Base-by-base conservation (phyloP, 768 basidiomycete genomes). In the Mycena floridula region DNA sequence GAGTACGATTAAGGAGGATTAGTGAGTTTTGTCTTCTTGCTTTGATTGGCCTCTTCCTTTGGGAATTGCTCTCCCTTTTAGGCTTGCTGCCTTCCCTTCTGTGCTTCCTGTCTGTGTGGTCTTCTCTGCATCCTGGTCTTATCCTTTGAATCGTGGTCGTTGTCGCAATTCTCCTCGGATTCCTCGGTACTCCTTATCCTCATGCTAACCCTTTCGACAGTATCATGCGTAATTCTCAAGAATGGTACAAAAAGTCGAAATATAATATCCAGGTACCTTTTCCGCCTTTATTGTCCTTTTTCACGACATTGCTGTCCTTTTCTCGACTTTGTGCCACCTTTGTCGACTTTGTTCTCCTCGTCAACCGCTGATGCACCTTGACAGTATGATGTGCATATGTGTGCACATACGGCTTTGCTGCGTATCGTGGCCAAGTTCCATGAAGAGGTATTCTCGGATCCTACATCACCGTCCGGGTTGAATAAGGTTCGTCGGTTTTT, bases 1-100 rank as follows among this genome's bases (percentile, higher is more conserved):
- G 2, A 83, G 82, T 11, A 90, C 89, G 7, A 83, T 94, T 57
- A 85, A 85, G 53, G 90, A 92, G 54, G 89, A 93, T 57, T 83
- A 75, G 81, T 82, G 52, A 43, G 79, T 67, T 7, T 16, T 13
- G 39, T 37, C n/a, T 40, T 30, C 6, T 12, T 5, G 30, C 37
- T 32, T 9, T 23, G 18, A 26, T 20, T 15, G 30, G 28, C 24
- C 12, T 11, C 23, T n/a, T n/a, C n/a, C n/a, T n/a, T n/a, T n/a
- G n/a, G n/a, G n/a, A n/a, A n/a, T n/a, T n/a, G n/a, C n/a, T n/a
- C n/a, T n/a, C n/a, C n/a, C n/a, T n/a, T n/a, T n/a, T n/a, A n/a
- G n/a, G n/a, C n/a, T n/a, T n/a, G n/a, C n/a, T n/a, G n/a, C n/a
- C n/a, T n/a, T n/a, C n/a, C n/a, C n/a, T n/a, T n/a, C n/a, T n/a